These are phyloP conservation scores for Penicillium sp. DNA, from an alignment of 2,329 filamentous ascomycete genomes.

Conservation along the genomic window DNA sequence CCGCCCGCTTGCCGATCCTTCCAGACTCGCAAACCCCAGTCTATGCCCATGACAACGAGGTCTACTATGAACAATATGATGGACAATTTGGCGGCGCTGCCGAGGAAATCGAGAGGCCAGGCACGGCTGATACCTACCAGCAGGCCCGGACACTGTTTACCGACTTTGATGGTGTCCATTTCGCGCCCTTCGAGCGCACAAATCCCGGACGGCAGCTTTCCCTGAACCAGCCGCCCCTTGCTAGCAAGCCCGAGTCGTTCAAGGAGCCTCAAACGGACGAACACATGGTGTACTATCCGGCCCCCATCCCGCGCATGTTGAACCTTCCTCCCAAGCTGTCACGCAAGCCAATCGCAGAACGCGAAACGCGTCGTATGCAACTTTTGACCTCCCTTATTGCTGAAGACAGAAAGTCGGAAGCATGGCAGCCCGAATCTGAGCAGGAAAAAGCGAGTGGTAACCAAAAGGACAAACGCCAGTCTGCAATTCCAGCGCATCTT, in stretches of 20 bases:
- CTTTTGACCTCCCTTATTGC: constrained; percentile 61
- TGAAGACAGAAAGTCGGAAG: constrained; percentile 51
- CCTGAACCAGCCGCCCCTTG: constrained; percentile 39
- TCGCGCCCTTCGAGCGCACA: constrained; percentile 24
- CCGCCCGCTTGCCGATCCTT: constrained; percentile 6
- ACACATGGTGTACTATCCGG: constrained; percentile 90
- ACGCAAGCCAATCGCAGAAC: constrained; percentile 60
- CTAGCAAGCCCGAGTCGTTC: constrained; percentile 36
- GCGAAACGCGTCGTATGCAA: constrained; percentile 69
- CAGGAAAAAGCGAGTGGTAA: constrained; percentile 15
- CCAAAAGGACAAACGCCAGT: constrained; percentile 32
- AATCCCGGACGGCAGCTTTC: constrained; percentile 33
- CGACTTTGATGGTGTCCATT: constrained; percentile 51
- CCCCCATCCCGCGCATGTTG: constrained; percentile 86
- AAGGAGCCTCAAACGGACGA: constrained; percentile 56
- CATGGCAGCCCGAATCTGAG: constrained; percentile 38
- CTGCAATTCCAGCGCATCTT: constrained; percentile 71
- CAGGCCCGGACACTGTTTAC: constrained; percentile 44
- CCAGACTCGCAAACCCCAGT: constrained; percentile 12
- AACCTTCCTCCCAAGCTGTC: constrained; percentile 87
- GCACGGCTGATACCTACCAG: constrained; percentile 44
- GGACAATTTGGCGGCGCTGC: neutral
- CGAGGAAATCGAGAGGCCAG: constrained; percentile 30
- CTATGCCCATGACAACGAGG: constrained; percentile 10
- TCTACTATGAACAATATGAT: constrained; percentile 19